These are phyloP conservation scores for Globomyces pollinis-pini DNA, from an alignment of 192 early-diverging fungal genomes.

Conservation along the genomic window DNA sequence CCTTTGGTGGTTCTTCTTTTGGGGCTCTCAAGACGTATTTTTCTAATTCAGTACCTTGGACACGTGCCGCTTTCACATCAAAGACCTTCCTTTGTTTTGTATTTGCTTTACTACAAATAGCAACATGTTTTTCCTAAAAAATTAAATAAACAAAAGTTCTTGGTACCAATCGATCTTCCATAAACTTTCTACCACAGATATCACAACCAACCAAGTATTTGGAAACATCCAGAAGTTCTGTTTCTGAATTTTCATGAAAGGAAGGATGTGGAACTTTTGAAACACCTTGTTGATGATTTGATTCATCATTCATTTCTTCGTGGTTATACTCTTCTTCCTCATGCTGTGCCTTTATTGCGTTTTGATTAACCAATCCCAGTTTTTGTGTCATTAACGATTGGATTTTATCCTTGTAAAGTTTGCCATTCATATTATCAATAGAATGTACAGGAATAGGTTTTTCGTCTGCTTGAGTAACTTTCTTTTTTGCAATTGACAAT, in stretches of 20 bases:
- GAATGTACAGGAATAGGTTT: background rate
- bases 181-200: slow-evolving; percentile 40
- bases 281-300: background rate
- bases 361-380: background rate
- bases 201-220: slow-evolving; percentile 24
- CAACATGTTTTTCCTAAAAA: slow-evolving; percentile 34
- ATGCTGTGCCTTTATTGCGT: background rate
- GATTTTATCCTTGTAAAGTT: background rate
- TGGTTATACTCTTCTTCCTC: background rate
- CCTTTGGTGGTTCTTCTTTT: slow-evolving; percentile 9
- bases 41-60: slow-evolving; percentile 47
- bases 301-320: background rate
- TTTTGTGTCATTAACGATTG: background rate
- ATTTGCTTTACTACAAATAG: slow-evolving; percentile 31
- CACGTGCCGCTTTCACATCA: slow-evolving; percentile 37
- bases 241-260: background rate
- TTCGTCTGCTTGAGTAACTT: background rate
- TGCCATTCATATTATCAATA: background rate
- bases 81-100: slow-evolving; percentile 36
- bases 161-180: slow-evolving; percentile 32
- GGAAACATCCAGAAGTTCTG: background rate
- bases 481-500: background rate
- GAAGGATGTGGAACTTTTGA: background rate
- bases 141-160: no score
- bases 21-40: slow-evolving; percentile 26